These are phyloP conservation scores for Botrytis galanthina DNA, from an alignment of 2,329 filamentous ascomycete species.

Conservation along the genomic window DNA sequence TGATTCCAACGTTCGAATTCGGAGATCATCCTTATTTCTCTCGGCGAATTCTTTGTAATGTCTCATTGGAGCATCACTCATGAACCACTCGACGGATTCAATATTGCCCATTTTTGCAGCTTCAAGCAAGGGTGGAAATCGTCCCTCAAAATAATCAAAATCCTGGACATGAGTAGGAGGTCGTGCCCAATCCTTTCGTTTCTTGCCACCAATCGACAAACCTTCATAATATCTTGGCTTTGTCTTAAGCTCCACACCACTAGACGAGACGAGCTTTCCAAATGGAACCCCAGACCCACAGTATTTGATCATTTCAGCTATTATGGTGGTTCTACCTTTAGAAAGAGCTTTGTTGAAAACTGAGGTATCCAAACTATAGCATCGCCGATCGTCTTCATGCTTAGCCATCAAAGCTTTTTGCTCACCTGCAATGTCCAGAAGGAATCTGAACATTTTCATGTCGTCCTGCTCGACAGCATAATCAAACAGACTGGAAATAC, in stretches of 20 bases:
- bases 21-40: constrained; percentile 57
- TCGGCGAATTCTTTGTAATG: constrained; percentile 69
- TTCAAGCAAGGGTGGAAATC: constrained; percentile 58
- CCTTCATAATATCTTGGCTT: constrained; percentile 76
- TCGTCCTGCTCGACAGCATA: constrained; percentile 32
- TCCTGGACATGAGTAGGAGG: constrained; percentile 54
- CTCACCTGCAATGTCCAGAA: constrained; percentile 32
- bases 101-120: constrained; percentile 58
- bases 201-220: constrained; percentile 71
- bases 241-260: constrained; percentile 59
- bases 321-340: constrained; percentile 52
- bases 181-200: constrained; percentile 71
- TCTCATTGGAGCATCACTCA: constrained; percentile 66
- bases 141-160: constrained; percentile 43
- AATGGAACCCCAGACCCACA: constrained; percentile 69
- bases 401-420: constrained; percentile 31
- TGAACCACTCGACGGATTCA: constrained; percentile 73
- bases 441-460: constrained; percentile 34
- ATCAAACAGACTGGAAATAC: constrained; percentile 11
- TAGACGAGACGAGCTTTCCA: constrained; percentile 62
- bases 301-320: constrained; percentile 62
- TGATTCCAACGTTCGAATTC: constrained; percentile 59
- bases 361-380: constrained; percentile 33
- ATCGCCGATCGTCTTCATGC: constrained; percentile 31
- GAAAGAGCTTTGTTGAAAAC: constrained; percentile 48